Conservation (phyloP, 169 alveolate species). For the Condylostoma magnum region DNA sequence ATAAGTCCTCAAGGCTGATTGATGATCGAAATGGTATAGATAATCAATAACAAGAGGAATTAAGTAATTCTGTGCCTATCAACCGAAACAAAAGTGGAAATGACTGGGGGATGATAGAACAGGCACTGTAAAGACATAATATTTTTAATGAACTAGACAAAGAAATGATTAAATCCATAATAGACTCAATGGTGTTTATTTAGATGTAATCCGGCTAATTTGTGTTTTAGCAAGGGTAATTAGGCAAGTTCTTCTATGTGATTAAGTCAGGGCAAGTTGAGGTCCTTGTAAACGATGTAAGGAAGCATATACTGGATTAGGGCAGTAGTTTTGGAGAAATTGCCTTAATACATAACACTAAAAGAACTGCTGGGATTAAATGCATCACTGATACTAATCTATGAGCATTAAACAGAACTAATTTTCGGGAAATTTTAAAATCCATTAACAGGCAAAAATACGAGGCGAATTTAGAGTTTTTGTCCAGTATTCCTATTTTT, state of each 20-base stretch:
- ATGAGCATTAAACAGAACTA: constrained; percentile 56
- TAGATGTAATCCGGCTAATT: neutral
- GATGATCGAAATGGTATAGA: too few relatives aligned
- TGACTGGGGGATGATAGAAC: neutral
- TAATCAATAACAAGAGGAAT: too few relatives aligned
- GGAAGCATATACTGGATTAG: neutral
- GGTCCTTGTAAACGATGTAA: neutral
- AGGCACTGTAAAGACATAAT: neutral
- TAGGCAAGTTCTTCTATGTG: neutral
- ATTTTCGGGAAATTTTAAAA: constrained; percentile 59
- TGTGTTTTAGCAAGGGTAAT: constrained; percentile 4
- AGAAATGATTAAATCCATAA: neutral
- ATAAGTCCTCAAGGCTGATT: too few relatives aligned
- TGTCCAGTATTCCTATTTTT: constrained; percentile 36
- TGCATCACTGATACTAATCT: constrained; percentile 42
- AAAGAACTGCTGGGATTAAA: constrained; percentile 68
- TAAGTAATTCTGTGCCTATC: too few relatives aligned
- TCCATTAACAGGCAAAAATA: constrained; percentile 43
- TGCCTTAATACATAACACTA: constrained; percentile 71
- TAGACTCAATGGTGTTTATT: neutral
- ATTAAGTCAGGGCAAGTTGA: constrained; percentile 1
- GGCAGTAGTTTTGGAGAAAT: constrained; percentile 79
- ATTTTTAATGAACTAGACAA: neutral
- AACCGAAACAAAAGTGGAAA: neutral
- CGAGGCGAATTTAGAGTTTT: constrained; percentile 46